Evolutionary conservation across 805 yeast genomes (phyloP).

Genomic region (Wickerhamomyces canadensis): DNA sequence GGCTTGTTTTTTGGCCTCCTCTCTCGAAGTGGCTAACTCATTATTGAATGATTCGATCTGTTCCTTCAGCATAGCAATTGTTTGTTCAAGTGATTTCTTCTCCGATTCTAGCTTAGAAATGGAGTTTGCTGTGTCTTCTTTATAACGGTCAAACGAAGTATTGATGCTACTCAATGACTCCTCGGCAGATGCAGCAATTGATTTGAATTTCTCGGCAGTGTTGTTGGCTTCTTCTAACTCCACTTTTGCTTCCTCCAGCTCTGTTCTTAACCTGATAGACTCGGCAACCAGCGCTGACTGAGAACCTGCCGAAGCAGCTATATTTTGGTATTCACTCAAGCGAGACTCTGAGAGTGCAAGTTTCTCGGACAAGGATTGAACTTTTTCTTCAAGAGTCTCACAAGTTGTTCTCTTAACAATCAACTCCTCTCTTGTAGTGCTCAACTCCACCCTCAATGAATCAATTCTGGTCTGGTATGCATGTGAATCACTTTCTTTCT

Average conservation of each 20-base stretch:
- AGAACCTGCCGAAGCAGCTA: constrained; percentile 21
- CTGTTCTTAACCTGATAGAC: constrained; percentile 28
- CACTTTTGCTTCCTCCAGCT: constrained; percentile 41
- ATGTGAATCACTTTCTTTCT: constrained; percentile 53
- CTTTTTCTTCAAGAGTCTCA: constrained; percentile 34
- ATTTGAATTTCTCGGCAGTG: constrained; percentile 55
- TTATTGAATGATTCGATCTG: constrained; percentile 26
- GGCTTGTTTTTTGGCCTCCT: constrained; percentile 19
- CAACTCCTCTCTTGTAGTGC: constrained; percentile 36
- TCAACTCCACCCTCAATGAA: constrained; percentile 40
- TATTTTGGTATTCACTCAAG: constrained; percentile 25
- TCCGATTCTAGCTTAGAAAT: constrained; percentile 17
- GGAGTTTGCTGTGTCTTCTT: constrained; percentile 18
- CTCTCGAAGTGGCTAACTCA: constrained; percentile 26
- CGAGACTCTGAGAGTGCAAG: constrained; percentile 25
- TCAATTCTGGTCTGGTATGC: constrained; percentile 58
- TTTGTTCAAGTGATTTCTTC: constrained; percentile 17
- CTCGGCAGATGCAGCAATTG: constrained; percentile 63
- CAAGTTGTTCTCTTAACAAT: constrained; percentile 33
- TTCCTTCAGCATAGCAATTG: constrained; percentile 24
- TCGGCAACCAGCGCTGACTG: constrained; percentile 26
- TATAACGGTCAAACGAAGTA: constrained; percentile 45
- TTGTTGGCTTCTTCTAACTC: constrained; percentile 54
- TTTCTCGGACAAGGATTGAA: constrained; percentile 28
- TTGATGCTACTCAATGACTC: constrained; percentile 53